A percentile compares a stretch with the other conserved stretches of the same genome.
Conservation (phyloP, 192 early-diverging fungal species). For the Linderina pennispora region DNA sequence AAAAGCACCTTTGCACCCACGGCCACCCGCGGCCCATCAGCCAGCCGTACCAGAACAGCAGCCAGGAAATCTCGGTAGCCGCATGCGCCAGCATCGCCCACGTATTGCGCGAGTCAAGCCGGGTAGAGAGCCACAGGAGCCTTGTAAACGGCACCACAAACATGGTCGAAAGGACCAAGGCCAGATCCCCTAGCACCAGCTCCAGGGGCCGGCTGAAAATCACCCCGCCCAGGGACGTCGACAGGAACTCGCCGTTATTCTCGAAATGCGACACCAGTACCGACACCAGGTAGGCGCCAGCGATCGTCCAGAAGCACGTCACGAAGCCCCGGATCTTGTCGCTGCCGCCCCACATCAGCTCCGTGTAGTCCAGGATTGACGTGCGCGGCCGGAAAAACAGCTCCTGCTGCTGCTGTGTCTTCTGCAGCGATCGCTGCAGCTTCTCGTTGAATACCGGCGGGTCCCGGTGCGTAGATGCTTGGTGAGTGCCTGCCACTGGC, state of each 20-base stretch:
- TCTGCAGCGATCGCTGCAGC: slow-evolving; percentile 29
- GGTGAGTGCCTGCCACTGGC: too few species aligned
- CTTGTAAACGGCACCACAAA: slow-evolving; percentile 51
- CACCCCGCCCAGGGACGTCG: slow-evolving; percentile 15
- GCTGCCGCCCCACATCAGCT: slow-evolving; percentile 46
- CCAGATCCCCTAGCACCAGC: slow-evolving; percentile 66
- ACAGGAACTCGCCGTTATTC: slow-evolving; percentile 29
- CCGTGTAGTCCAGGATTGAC: slow-evolving; percentile 47
- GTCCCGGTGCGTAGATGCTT: too few species aligned
- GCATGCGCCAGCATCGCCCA: slow-evolving; percentile 49
- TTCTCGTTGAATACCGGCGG: slow-evolving; percentile 27
- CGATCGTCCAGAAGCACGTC: slow-evolving; percentile 46
- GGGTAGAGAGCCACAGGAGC: slow-evolving; percentile 15
- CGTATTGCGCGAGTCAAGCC: slow-evolving; percentile 16
- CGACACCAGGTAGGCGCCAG: slow-evolving; percentile 38
- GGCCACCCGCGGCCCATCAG: slow-evolving; percentile 64
- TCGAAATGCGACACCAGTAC: slow-evolving; percentile 35
- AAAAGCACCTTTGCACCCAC: slow-evolving; percentile 86
- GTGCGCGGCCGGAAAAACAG: slow-evolving; percentile 27
- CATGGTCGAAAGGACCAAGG: slow-evolving; percentile 60
- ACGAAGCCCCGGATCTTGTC: slow-evolving; percentile 38
- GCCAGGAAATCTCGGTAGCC: slow-evolving; percentile 50
- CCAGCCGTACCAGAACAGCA: slow-evolving; percentile 56
- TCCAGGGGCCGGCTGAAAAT: slow-evolving; percentile 49
- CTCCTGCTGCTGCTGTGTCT: neutral